A percentile compares a stretch with the other conserved stretches of the same genome.
Conservation (phyloP, 441 rosid species). For the Gossypium armourianum region DNA sequence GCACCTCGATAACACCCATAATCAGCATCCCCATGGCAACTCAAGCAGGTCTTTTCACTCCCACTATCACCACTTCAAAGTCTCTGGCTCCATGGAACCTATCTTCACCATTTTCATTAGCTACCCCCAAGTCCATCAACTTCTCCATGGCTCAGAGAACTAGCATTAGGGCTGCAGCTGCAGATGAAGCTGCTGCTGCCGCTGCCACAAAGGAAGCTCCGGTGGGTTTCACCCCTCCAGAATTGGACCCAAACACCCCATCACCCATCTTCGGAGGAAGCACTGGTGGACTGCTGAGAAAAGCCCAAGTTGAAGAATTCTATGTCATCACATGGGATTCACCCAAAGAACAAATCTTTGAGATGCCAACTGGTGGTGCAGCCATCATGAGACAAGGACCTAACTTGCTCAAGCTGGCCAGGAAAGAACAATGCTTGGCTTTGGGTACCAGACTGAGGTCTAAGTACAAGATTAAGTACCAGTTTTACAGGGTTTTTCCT, state of each 20-base stretch:
- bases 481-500: conserved; percentile 63
- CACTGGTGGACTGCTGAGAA: conserved; percentile 55
- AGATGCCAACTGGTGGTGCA: conserved; percentile 66
- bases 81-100: conserved; percentile 21
- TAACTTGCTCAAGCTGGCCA: conserved; percentile 60
- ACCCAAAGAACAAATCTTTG: conserved; percentile 63
- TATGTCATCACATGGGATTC: conserved; percentile 73
- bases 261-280: conserved; percentile 72
- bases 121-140: conserved; percentile 26
- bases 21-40: too few relatives aligned
- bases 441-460: conserved; percentile 58
- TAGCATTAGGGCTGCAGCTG: conserved; percentile 27
- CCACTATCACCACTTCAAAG: conserved; percentile 28
- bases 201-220: conserved; percentile 37
- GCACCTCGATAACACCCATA: too few relatives aligned
- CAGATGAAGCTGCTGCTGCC: conserved; percentile 12
- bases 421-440: conserved; percentile 82
- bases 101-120: conserved; percentile 22
- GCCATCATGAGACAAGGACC: conserved; percentile 71
- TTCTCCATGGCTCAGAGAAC: conserved; percentile 23
- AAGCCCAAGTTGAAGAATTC: conserved; percentile 73
- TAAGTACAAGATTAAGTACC: conserved; percentile 69
- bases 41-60: too few relatives aligned
- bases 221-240: conserved; percentile 65
- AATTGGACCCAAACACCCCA: conserved; percentile 62